Base-by-base conservation (phyloP, 176 grass and related monocot species). In the Hordeum marinum region DNA sequence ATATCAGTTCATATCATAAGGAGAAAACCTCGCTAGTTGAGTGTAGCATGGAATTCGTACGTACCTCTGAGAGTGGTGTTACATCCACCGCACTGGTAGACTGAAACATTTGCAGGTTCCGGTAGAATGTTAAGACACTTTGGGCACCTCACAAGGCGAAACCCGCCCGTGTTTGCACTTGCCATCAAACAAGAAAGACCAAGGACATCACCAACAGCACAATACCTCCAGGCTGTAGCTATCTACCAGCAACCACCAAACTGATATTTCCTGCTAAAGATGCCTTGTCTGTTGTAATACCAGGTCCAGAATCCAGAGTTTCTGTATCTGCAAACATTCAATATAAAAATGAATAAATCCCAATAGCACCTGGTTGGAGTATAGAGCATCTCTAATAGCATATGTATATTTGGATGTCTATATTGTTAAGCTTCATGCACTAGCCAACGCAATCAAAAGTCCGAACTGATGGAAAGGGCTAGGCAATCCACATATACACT, bases 131-230 rank as follows among this genome's bases (percentile, higher is more conserved):
- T 88, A 1, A 35, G 12, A 78, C 96, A 99, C 43, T 88, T 99
- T 24, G 93, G 96, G 82, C 96, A 99, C 90, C 79, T 94, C 62
- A 99, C 96, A 58, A 91, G 72, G 57, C 90, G 93, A 40, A 89
- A 70, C 50, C 84, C 42, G 76, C 46, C 69, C 21, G 80, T 57
- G 58, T 69, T 41, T 67, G 58, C 20, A 46, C 40, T 80, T 34
- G 88, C 84, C 91, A 96, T 99, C 72, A 77, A 60, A 26, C 11
- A 65, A 82, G 83, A 59, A 75, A 40, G 43, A 34, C 27, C 42
- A 26, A 79, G 75, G 55, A 36, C 83, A 88, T 88, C 78, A 82
- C 90, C 80, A 43, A 32, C 57, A 27, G 57, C 57, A 78, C 36
- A 86, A 82, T 64, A 17, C 18, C 64, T 58, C 15, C 58, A 73